These are phyloP conservation scores for Colletotrichum sp. DNA, from an alignment of 2,329 filamentous ascomycete species.

Conservation along the genomic window DNA sequence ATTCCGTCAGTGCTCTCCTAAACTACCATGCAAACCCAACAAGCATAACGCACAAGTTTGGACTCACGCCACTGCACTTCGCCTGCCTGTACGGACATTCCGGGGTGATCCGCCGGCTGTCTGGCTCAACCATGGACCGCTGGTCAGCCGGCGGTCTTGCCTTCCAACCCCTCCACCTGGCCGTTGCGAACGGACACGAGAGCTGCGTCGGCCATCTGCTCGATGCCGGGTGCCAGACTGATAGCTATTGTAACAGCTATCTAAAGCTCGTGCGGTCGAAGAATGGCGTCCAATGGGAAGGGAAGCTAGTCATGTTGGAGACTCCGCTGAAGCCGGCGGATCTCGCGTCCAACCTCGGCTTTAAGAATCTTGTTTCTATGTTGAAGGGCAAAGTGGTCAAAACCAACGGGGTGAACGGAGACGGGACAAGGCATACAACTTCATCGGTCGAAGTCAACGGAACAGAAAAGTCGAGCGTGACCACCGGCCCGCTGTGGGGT, in stretches of 20 bases:
- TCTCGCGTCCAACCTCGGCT: background rate
- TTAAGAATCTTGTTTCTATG: background rate
- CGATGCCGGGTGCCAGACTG: background rate
- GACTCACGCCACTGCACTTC: background rate
- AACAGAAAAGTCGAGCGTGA: background rate
- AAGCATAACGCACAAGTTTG: background rate
- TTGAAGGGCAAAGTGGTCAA: background rate
- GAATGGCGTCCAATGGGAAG: background rate
- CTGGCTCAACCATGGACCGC: background rate
- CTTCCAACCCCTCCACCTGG: background rate
- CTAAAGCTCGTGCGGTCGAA: background rate
- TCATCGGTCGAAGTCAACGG: background rate
- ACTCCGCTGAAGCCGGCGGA: background rate
- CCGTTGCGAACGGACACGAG: background rate
- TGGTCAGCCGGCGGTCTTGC: background rate
- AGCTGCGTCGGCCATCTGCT: background rate
- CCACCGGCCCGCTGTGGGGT: background rate
- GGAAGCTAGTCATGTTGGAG: background rate
- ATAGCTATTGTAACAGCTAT: background rate
- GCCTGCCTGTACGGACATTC: background rate
- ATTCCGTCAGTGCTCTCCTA: background rate
- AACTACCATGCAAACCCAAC: background rate
- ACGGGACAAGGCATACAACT: background rate
- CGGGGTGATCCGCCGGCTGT: background rate
- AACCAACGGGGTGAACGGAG: background rate